phyloP scores from a whole-genome alignment of 2,329 filamentous ascomycete species.

The Exophiala spinifera region DNA sequence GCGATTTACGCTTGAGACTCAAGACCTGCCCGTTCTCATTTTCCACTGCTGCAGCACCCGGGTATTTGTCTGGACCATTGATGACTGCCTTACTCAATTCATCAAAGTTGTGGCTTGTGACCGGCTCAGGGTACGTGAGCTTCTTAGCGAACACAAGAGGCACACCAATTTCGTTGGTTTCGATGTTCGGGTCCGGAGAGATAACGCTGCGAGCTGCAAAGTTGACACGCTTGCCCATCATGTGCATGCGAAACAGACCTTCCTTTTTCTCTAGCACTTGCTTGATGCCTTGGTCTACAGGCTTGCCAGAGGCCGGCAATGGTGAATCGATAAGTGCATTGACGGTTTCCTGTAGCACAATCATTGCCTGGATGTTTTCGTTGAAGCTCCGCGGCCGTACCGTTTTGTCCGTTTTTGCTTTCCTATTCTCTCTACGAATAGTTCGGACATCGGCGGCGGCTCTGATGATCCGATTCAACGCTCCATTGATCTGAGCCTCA shows the following conservation, averaged over 20 bases:
- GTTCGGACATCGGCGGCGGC: constrained; percentile 70
- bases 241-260: constrained; percentile 95
- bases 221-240: constrained; percentile 99
- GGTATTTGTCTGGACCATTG: constrained; percentile 91
- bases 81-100: constrained; percentile 95
- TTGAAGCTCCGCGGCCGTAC: constrained; percentile 66
- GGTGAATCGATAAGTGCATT: constrained; percentile 93
- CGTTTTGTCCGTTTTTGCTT: constrained; percentile 37
- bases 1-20: constrained; percentile 79
- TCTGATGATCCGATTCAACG: constrained; percentile 81
- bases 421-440: constrained; percentile 65
- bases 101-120: constrained; percentile 94
- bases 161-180: constrained; percentile 97
- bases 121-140: constrained; percentile 92
- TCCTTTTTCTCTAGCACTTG: constrained; percentile 98
- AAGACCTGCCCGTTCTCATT: constrained; percentile 92
- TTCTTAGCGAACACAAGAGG: constrained; percentile 97
- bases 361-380: constrained; percentile 71
- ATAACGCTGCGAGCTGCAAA: constrained; percentile 97
- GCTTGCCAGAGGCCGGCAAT: constrained; percentile 73
- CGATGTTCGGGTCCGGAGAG: constrained; percentile 95
- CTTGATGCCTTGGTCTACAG: constrained; percentile 91
- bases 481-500: constrained; percentile 81
- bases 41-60: constrained; percentile 89
- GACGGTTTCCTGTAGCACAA: constrained; percentile 80